phyloP scores from a whole-genome alignment of 108 stramenopile genomes.

The Skeletonema tropicum region DNA sequence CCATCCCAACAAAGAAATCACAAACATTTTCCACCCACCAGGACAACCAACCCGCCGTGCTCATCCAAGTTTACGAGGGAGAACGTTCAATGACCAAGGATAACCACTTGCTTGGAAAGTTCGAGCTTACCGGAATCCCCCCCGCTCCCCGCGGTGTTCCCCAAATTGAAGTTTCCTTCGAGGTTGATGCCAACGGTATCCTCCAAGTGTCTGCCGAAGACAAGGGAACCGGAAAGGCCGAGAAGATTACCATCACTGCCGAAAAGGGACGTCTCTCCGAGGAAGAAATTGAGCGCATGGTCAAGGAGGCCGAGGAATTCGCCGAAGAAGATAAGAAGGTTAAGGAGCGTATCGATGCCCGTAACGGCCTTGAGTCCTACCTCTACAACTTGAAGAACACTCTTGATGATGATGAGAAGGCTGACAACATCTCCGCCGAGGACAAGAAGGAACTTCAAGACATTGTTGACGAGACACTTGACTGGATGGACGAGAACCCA shows the following conservation, averaged over 20 bases:
- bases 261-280: constrained; percentile 96
- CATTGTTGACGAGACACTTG: constrained; percentile 66
- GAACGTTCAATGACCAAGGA: constrained; percentile 96
- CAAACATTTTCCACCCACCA: constrained; percentile 94
- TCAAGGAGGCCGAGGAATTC: constrained; percentile 91
- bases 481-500: constrained; percentile 79
- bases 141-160: constrained; percentile 94
- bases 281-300: constrained; percentile 98
- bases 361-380: constrained; percentile 95
- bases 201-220: constrained; percentile 90
- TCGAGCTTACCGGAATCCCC: constrained; percentile 93
- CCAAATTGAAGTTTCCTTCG: constrained; percentile 93
- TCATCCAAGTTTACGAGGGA: constrained; percentile 96
- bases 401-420: constrained; percentile 72
- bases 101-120: constrained; percentile 89
- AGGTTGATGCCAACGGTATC: constrained; percentile 96
- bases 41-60: constrained; percentile 94
- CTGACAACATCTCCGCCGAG: constrained; percentile 55
- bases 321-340: constrained; percentile 88
- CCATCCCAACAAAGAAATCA: constrained; percentile 95
- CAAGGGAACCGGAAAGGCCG: constrained; percentile 84
- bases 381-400: constrained; percentile 96
- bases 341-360: constrained; percentile 94
- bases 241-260: constrained; percentile 87
- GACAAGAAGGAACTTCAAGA: constrained; percentile 69